Evolutionary conservation across 2,329 filamentous ascomycete species (phyloP).

Genomic region (Myriosclerotinia duriaeana): DNA sequence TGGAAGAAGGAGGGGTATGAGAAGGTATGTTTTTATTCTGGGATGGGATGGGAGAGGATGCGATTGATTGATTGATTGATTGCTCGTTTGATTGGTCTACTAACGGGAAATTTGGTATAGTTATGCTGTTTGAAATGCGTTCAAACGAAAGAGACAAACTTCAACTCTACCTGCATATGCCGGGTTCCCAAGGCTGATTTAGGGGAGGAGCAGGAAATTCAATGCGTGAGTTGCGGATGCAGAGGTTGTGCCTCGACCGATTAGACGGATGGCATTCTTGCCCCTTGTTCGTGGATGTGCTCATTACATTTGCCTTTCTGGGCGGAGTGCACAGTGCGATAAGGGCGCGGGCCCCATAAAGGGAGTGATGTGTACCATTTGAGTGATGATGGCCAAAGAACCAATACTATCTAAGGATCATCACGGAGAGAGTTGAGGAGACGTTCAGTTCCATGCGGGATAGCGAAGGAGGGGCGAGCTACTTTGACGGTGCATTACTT

Average conservation of each 20-base stretch:
- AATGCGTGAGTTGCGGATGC: slow-evolving; percentile 95
- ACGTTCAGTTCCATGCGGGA: background rate
- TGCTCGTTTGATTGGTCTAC: background rate
- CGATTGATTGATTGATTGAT: no score
- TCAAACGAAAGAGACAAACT: slow-evolving; percentile 99
- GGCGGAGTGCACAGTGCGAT: background rate
- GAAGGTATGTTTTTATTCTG: slow-evolving; percentile 58
- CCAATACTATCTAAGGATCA: background rate
- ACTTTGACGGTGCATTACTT: slow-evolving; percentile 1
- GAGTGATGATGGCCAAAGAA: slow-evolving; percentile 12
- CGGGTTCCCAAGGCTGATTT: slow-evolving; percentile 86
- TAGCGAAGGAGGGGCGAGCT: background rate
- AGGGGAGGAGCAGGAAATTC: slow-evolving; percentile 85
- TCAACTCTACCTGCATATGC: slow-evolving; percentile 96
- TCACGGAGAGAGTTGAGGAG: background rate
- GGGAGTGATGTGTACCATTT: background rate
- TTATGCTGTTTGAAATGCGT: slow-evolving; percentile 94
- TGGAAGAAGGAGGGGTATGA: slow-evolving; percentile 99
- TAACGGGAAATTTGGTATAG: slow-evolving; percentile 45
- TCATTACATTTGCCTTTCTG: background rate
- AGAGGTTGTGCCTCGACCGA: slow-evolving; percentile 86
- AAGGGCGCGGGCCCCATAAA: background rate
- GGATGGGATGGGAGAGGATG: no score
- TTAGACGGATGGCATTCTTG: slow-evolving; percentile 43
- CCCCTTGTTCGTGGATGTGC: slow-evolving; percentile 2